Evolutionary conservation across 2,329 filamentous ascomycete species (phyloP), one percentile per base, ranked within the genome.

Genomic region (Fusarium pseudograminearum): DNA sequence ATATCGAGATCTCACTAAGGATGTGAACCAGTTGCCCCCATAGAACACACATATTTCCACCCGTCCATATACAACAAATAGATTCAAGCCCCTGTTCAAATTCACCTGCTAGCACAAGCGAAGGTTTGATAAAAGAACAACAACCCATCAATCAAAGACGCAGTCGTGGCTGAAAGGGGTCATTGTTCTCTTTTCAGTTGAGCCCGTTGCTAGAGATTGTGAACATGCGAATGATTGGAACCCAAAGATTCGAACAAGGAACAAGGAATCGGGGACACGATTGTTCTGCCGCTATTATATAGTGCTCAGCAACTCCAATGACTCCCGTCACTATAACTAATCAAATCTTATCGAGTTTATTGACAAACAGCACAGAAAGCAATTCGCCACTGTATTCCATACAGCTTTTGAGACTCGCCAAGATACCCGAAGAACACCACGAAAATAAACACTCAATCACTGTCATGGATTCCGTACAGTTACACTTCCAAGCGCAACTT

Each of bases 1-100:
- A 51, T n/a, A 24, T 31, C 22, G 20, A 34, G 24, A 28, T 31
- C 22, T n/a, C 22, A 41, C 36, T 16, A 46, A 40, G 45, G 44
- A 31, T 26, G 9, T 28, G 34, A n/a, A 40, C 36, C 20, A 38
- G 14, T 52, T 9, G 52, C 34, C 30, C 15, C 5, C 24, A 61
- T 41, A 67, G 46, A 65, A 26, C 31, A 14, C 20, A 62, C 28
- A 55, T 58, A 38, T 48, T 42, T 36, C 34, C n/a, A 16, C 20
- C 14, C 40, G 40, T 51, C 22, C 31, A 48, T n/a, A 18, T 50
- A 20, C n/a, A 48, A 36, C 31, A 40, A 16, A 28, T 33, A 40
- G 24, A 40, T 15, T n/a, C 16, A 28, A 51, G 20, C 16, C 8
- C 11, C 14, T 38, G 18, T 14, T 28, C 14, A 30, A 20, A 36